Percentiles rank a stretch among this genome's conserved stretches.
Conservation (phyloP, 306 rosid species). For the Abrus precatorius region DNA sequence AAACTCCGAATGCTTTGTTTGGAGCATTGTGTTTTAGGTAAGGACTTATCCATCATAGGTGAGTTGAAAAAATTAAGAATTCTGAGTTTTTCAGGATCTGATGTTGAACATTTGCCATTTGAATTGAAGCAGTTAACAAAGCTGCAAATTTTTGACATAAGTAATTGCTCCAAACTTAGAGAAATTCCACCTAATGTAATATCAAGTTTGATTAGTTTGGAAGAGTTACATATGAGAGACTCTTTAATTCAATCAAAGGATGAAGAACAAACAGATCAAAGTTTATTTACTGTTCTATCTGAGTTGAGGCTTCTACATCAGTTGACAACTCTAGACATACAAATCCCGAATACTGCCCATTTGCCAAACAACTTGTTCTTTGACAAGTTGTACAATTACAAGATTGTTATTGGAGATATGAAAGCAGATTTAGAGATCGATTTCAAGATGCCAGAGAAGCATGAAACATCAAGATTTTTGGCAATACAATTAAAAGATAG, state of each 20-base stretch:
- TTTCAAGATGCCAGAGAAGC: background rate
- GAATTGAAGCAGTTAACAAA: background rate
- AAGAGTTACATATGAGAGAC: background rate
- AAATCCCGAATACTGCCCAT: background rate
- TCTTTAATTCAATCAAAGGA: background rate
- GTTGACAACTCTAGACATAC: background rate
- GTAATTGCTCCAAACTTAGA: background rate
- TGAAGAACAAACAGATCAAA: background rate
- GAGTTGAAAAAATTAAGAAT: background rate
- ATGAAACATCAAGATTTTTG: background rate
- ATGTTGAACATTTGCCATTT: background rate
- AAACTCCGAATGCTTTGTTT: background rate
- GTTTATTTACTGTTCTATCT: background rate
- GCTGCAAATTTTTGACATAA: conserved; percentile 22
- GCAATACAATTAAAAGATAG: background rate
- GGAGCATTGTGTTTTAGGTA: background rate
- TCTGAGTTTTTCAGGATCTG: conserved; percentile 9
- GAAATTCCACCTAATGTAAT: background rate
- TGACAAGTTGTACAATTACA: background rate
- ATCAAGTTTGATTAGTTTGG: background rate
- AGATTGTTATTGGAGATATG: background rate
- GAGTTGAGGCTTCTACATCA: background rate
- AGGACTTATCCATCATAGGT: background rate
- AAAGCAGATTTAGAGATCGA: background rate
- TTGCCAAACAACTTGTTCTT: background rate